Percentiles rank a stretch among this genome's conserved stretches.
These are phyloP conservation scores for Fusarium sp. DNA, from an alignment of 2,329 filamentous ascomycete genomes.

Conservation along the genomic window DNA sequence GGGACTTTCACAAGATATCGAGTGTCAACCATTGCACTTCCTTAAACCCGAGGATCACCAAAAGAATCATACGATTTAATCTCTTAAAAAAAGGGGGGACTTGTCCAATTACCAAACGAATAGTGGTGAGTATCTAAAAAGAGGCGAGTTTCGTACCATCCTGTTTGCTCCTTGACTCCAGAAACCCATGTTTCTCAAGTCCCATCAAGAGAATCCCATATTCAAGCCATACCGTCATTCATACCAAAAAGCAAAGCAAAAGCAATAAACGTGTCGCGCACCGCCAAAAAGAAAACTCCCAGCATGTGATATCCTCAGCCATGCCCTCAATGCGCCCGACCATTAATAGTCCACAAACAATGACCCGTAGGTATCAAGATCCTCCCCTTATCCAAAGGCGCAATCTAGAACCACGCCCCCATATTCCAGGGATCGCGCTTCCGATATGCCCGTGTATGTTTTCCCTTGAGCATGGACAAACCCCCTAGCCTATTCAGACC, in stretches of 20 bases:
- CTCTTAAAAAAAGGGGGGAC: not conserved
- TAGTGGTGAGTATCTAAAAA: conserved; percentile 26
- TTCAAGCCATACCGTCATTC: not conserved
- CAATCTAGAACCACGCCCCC: not conserved
- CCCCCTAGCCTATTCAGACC: not conserved
- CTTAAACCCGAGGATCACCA: not conserved
- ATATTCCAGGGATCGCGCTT: conserved; percentile 21
- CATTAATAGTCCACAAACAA: conserved; percentile 12
- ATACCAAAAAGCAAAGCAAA: not conserved
- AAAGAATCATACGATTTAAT: conserved; percentile 9
- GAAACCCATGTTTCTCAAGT: conserved; percentile 1
- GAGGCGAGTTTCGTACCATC: conserved; percentile 31
- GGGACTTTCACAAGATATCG: not conserved
- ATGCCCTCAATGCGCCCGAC: conserved; percentile 3
- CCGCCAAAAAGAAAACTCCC: conserved; percentile 8
- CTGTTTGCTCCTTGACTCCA: conserved; percentile 27
- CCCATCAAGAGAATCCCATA: conserved; percentile 3
- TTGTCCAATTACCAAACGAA: not conserved
- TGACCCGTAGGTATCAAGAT: conserved; percentile 3
- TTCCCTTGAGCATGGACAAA: not conserved
- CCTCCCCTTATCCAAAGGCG: not conserved
- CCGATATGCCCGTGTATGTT: not conserved
- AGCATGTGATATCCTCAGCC: conserved; percentile 3
- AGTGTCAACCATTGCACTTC: not conserved
- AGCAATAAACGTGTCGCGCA: not conserved